These are phyloP conservation scores for Chlorella sp. DNA, from an alignment of 139 green algal species.

Conservation along the genomic window DNA sequence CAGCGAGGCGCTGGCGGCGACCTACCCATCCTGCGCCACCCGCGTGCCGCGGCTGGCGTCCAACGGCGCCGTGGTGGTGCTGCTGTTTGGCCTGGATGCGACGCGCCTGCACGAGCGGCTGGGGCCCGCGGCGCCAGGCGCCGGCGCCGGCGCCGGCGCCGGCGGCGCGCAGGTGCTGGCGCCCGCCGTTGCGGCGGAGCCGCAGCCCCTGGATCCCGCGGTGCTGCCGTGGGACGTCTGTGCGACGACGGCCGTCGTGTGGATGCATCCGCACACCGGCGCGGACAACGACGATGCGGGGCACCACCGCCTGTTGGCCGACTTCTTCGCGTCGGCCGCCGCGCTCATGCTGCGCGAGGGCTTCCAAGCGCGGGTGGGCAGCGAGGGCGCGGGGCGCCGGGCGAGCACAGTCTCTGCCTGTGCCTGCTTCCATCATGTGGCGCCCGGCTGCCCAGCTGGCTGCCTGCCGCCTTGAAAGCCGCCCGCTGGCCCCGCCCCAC, in stretches of 20 bases:
- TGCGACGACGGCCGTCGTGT: slow-evolving; percentile 29
- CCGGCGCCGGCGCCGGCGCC: too few species aligned
- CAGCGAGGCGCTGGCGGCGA: neutral
- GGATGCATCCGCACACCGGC: slow-evolving; percentile 37
- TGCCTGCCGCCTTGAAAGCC: neutral
- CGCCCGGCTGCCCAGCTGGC: neutral
- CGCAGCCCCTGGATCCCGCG: too few species aligned
- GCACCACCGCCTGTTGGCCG: slow-evolving; percentile 32
- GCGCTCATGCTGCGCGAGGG: neutral
- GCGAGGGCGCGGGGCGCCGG: neutral
- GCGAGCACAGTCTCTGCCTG: neutral
- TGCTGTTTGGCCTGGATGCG: slow-evolving; percentile 6
- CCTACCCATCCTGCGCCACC: neutral
- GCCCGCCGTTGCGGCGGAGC: too few species aligned
- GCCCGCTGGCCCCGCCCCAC: neutral
- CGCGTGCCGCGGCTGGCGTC: neutral
- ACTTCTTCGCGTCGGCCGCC: slow-evolving; percentile 10
- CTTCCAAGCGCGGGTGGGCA: neutral
- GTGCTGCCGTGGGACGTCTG: neutral
- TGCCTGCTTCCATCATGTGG: neutral
- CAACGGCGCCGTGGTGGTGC: neutral
- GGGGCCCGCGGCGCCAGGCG: neutral
- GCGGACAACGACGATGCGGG: slow-evolving; percentile 35
- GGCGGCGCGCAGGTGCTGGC: too few species aligned
- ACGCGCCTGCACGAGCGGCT: slow-evolving; percentile 7